Conservation (phyloP, 208 protist species). For the Angomonas deanei region DNA sequence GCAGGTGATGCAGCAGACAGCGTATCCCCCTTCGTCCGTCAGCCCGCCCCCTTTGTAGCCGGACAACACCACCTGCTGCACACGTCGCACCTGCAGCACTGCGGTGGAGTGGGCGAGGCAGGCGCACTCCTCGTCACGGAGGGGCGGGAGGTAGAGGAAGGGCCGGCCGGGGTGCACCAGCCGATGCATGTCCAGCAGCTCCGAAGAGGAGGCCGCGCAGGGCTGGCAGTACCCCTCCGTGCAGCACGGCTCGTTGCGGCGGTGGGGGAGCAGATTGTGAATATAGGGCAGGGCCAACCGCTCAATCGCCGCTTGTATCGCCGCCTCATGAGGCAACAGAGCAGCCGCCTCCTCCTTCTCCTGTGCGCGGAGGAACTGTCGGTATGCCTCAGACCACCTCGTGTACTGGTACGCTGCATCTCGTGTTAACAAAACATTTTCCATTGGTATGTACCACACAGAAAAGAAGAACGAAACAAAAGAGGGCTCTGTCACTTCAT, state of each 20-base stretch:
- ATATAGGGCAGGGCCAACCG: conserved; percentile 19
- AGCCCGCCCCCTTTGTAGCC: conserved; percentile 40
- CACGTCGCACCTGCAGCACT: conserved; percentile 18
- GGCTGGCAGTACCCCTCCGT: conserved; percentile 1
- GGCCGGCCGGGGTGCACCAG: conserved; percentile 33
- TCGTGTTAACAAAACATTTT: too few species aligned
- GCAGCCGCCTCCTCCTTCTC: background rate
- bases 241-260: conserved; percentile 19
- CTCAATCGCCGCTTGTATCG: conserved; percentile 42
- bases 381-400: background rate
- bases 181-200: conserved; percentile 10
- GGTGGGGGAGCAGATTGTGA: conserved; percentile 11
- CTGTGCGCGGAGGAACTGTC: background rate
- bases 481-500: too few species aligned
- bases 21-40: conserved; percentile 38
- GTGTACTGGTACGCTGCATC: too few species aligned
- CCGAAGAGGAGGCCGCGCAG: background rate
- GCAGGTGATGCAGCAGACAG: conserved; percentile 49
- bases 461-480: too few species aligned
- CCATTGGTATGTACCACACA: too few species aligned
- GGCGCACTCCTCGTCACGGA: conserved; percentile 51
- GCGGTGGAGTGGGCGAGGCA: conserved; percentile 57
- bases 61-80: conserved; percentile 26
- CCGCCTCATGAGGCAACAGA: conserved; percentile 29
- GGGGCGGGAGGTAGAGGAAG: conserved; percentile 16